Percentiles rank a stretch among this genome's conserved stretches.
Evolutionary conservation across 1,139 yeast genomes (phyloP).

Genomic region (Candida anutae): DNA sequence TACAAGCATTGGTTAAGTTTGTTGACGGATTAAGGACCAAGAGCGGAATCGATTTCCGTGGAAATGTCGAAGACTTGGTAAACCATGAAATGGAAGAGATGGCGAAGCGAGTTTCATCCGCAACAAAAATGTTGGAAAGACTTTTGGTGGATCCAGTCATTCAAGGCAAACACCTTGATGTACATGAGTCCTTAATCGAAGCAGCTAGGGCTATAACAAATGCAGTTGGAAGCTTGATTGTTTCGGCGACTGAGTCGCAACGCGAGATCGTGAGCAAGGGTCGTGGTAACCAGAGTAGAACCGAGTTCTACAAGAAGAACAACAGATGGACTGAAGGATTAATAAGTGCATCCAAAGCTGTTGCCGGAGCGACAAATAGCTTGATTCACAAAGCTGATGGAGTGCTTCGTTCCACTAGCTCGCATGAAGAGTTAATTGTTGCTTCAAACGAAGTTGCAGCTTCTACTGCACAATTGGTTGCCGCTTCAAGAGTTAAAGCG

Average conservation of each 20-base stretch:
- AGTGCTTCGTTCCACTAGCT: conserved; percentile 52
- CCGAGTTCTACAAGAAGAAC: conserved; percentile 80
- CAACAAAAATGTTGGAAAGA: conserved; percentile 51
- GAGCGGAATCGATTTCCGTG: conserved; percentile 35
- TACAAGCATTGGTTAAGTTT: conserved; percentile 51
- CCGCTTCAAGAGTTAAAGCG: conserved; percentile 87
- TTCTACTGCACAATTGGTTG: conserved; percentile 86
- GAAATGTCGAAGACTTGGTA: conserved; percentile 63
- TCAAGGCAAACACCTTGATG: conserved; percentile 55
- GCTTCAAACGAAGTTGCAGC: conserved; percentile 92
- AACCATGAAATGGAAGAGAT: conserved; percentile 67
- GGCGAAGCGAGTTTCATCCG: conserved; percentile 60
- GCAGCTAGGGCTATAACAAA: conserved; percentile 80
- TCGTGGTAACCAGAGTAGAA: conserved; percentile 55
- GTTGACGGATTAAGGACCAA: conserved; percentile 49
- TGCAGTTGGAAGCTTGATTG: conserved; percentile 65
- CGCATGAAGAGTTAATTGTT: conserved; percentile 81
- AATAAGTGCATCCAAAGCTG: conserved; percentile 84
- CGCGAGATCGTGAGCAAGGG: conserved; percentile 73
- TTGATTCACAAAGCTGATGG: conserved; percentile 85
- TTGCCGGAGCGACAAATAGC: conserved; percentile 75
- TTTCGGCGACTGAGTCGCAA: conserved; percentile 77
- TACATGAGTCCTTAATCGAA: conserved; percentile 68
- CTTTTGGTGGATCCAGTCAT: conserved; percentile 51
- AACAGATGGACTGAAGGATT: conserved; percentile 94